Evolutionary conservation across 1,284 basidiomycete genomes (phyloP).

Genomic region (Sporisorium scitamineum): DNA sequence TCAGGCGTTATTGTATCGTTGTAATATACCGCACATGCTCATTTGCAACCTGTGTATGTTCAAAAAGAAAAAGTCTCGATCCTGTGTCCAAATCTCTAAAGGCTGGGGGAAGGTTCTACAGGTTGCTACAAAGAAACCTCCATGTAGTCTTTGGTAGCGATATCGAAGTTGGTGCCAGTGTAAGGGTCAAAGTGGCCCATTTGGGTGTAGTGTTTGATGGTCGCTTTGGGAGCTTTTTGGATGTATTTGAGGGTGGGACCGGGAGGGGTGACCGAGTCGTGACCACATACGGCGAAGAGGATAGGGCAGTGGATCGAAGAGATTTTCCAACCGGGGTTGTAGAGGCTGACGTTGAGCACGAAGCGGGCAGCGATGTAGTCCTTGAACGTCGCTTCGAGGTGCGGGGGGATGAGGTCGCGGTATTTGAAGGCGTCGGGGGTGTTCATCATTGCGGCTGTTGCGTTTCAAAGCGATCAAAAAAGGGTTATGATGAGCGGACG

Average conservation of each 20-base stretch:
- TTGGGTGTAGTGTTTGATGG: constrained; percentile 45
- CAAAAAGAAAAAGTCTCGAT: too few species aligned
- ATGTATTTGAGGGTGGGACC: constrained; percentile 50
- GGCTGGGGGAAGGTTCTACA: constrained; percentile 20
- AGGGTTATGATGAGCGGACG: too few species aligned
- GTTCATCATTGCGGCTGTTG: constrained; percentile 60
- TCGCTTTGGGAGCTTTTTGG: constrained; percentile 46
- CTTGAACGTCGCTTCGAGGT: background rate
- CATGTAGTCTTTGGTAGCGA: constrained; percentile 45
- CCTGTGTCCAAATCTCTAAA: constrained; percentile 2
- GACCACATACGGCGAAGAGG: constrained; percentile 62
- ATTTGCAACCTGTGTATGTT: too few species aligned
- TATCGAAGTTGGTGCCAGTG: constrained; percentile 48
- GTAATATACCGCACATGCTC: too few species aligned
- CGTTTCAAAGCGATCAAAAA: too few species aligned
- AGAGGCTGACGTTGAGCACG: constrained; percentile 46
- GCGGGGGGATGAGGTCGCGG: constrained; percentile 27
- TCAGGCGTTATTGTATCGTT: background rate
- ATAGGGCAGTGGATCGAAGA: constrained; percentile 52
- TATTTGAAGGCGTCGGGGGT: constrained; percentile 30
- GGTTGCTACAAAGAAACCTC: constrained; percentile 39
- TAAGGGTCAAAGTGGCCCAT: constrained; percentile 64
- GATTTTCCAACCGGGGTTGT: constrained; percentile 54
- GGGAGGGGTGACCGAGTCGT: constrained; percentile 55
- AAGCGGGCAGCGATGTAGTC: constrained; percentile 54